These are phyloP conservation scores for Micractinium conductrix DNA, from an alignment of 139 green algal genomes.

Conservation along the genomic window DNA sequence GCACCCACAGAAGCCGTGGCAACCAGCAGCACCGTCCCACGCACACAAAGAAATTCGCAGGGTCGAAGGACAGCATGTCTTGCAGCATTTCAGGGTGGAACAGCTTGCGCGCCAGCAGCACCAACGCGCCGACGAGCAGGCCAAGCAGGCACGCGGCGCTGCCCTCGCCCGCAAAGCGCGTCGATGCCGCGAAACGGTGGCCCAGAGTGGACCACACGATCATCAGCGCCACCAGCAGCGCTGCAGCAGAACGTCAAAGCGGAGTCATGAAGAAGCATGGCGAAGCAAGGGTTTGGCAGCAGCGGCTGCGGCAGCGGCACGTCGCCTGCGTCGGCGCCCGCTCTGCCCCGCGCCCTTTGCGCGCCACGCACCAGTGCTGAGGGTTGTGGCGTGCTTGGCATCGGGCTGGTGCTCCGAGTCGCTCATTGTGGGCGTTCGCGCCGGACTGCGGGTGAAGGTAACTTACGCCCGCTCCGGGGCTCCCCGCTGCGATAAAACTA, in stretches of 20 bases:
- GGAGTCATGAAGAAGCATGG: neutral
- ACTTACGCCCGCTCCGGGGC: too few relatives aligned
- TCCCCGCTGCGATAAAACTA: too few relatives aligned
- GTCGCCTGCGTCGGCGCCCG: neutral
- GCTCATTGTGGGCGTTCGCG: neutral
- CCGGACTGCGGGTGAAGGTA: too few relatives aligned
- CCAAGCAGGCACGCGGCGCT: conserved; percentile 58
- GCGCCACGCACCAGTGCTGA: conserved; percentile 16
- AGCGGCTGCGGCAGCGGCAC: too few relatives aligned
- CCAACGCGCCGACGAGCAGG: conserved; percentile 42
- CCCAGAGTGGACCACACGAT: conserved; percentile 65
- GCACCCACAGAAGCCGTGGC: neutral
- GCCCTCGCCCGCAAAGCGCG: conserved; percentile 57
- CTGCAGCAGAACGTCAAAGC: neutral
- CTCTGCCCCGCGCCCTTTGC: too few relatives aligned
- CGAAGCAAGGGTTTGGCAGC: neutral
- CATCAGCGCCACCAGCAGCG: conserved; percentile 67
- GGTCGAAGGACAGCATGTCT: conserved; percentile 58
- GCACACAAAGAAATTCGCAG: conserved; percentile 65
- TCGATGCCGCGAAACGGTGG: conserved; percentile 55
- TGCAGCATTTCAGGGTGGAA: conserved; percentile 46
- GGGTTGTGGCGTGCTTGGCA: neutral
- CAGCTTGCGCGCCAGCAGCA: conserved; percentile 47
- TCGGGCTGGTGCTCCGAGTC: conserved; percentile 1
- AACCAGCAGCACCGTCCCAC: neutral